Base-by-base conservation (phyloP, 768 basidiomycete genomes). In the Dentipellis sp. region DNA sequence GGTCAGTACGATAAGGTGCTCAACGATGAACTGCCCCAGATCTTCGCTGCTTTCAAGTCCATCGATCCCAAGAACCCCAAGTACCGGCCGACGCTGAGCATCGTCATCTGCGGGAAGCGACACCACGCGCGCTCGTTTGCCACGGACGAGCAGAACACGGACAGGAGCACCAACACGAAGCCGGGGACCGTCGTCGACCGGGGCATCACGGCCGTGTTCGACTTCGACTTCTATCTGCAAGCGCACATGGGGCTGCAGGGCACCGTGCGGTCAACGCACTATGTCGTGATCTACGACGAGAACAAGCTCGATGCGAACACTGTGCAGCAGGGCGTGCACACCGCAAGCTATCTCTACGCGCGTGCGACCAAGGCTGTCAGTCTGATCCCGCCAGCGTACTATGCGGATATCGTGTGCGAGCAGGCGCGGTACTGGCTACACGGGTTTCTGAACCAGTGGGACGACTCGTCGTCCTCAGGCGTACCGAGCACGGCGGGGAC, bases 291-390 rank as follows among this genome's bases (percentile, higher is more conserved):
- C 4, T 87, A 91, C 66, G 90, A 92, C 67, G 89, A 93, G 69
- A 83, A 80, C 64, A 64, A 56, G 3, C 72, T 91, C n/a, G 70
- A 70, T 1, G 83, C 88, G 0, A 84, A 94, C 65, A 79, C 80
- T 14, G 71, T 91, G 10, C 91, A 93, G 65, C 75, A 82, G 57
- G 84, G 88, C 1, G 82, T 86, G 0, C 79, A 91, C 64, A 74
- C 81, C 54, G 69, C 75, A 12, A 82, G 82, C 62, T 91, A 91
- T 64, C 72, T 88, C 12, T 94, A 88, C 61, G 89, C 86, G 0
- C 79, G 91, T 4, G 89, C 90, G 0, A 94, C 89, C 3, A 86
- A 88, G 62, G 85, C 89, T 0, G 91, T 94, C 34, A 89, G 86
- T 64, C 72, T 92, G 21, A 76, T 91, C 10, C 88, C 90, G 0